A percentile compares a stretch with the other conserved stretches of the same genome.
Conservation (phyloP, 2,329 filamentous ascomycete genomes). For the Sporothrix brunneoviolacea region DNA sequence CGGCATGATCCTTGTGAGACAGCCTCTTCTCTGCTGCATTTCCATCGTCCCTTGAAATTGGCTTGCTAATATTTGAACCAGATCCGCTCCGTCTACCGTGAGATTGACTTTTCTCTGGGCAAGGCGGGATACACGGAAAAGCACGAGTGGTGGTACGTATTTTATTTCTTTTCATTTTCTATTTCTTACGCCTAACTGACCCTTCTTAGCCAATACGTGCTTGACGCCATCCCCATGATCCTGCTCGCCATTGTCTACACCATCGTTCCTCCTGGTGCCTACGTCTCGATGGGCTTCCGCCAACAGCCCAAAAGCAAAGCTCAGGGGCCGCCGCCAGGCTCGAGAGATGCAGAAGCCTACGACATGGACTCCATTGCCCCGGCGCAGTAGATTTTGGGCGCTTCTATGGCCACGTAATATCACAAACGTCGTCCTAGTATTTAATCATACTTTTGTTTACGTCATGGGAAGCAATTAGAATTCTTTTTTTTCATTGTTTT, state of each 20-base stretch:
- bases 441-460: too few relatives aligned
- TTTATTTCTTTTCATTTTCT: slow-evolving; percentile 7
- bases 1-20: slow-evolving; percentile 24
- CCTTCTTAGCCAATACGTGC: slow-evolving; percentile 20
- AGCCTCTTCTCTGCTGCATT: neutral
- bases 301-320: slow-evolving; percentile 18
- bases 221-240: slow-evolving; percentile 28
- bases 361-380: neutral
- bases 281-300: slow-evolving; percentile 27
- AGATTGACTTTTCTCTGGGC: slow-evolving; percentile 26
- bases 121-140: slow-evolving; percentile 19
- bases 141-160: slow-evolving; percentile 27
- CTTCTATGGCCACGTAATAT: too few relatives aligned
- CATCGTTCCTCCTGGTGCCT: slow-evolving; percentile 25
- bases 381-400: neutral
- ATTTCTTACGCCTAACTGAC: neutral
- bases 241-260: slow-evolving; percentile 24
- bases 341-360: neutral
- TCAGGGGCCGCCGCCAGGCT: neutral
- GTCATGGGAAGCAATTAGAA: too few relatives aligned
- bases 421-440: too few relatives aligned
- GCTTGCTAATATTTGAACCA: slow-evolving; percentile 14
- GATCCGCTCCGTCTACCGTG: slow-evolving; percentile 27
- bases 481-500: too few relatives aligned
- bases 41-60: neutral